Conservation (phyloP, 257 asterid genomes). For the Petunia axillaris region DNA sequence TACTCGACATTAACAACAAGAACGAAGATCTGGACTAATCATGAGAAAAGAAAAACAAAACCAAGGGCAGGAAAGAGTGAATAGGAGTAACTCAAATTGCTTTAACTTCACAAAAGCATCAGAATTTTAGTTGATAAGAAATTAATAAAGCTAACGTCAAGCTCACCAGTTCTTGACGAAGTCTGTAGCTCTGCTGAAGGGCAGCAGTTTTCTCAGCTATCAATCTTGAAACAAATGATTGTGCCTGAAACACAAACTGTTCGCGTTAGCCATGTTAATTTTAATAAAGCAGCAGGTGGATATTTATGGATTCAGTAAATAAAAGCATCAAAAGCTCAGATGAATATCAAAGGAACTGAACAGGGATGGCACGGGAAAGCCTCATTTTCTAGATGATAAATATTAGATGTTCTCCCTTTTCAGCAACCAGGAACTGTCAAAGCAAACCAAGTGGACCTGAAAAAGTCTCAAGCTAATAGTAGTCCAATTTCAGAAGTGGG, state of each 20-base stretch:
- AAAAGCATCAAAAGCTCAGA: background rate
- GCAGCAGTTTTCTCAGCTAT: slow-evolving; percentile 70
- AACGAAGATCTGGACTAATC: no score
- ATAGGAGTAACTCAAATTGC: no score
- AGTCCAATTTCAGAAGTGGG: background rate
- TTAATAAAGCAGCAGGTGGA: background rate
- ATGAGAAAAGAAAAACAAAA: no score
- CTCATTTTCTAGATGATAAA: background rate
- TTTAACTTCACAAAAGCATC: no score
- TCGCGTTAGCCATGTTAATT: background rate
- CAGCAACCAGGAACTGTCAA: background rate
- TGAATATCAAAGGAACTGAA: background rate
- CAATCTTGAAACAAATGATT: slow-evolving; percentile 57
- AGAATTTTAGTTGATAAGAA: no score
- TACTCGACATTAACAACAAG: no score
- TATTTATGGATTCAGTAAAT: background rate
- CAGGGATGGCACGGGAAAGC: background rate
- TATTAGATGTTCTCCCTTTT: background rate
- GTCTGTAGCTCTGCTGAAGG: slow-evolving; percentile 52
- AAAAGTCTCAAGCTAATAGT: background rate
- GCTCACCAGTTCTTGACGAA: slow-evolving; percentile 74
- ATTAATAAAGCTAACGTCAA: no score
- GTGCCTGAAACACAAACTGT: slow-evolving; percentile 41
- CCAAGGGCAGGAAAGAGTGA: no score
- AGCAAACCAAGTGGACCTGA: background rate